Evolutionary conservation across 257 asterid species (phyloP), one percentile per base, ranked within the genome.

Genomic region (Gentiana straminea): DNA sequence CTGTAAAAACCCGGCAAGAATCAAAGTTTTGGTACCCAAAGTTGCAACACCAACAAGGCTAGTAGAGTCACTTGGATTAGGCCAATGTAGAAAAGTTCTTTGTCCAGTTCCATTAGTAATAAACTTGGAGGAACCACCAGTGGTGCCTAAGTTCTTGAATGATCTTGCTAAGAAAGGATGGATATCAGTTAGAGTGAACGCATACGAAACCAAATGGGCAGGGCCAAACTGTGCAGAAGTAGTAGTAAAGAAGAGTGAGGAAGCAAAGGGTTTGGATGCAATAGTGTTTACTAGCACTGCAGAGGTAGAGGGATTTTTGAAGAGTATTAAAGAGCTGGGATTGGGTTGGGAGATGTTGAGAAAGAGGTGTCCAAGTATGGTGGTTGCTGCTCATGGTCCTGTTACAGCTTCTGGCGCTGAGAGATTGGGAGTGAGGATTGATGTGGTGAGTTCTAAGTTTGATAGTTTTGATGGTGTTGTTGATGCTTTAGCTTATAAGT

Each of bases 371-470:
- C 97, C 95, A 41, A 51, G 70, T 58, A 75, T 82, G 84, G 69
- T 88, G 60, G 90, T 65, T 73, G 96, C 88, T 32, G 94, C 94
- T 39, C 95, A 87, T 47, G 95, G 96, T 2, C 96, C 93, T 1
- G 86, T 87, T n/a, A 84, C 93, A 50, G 96, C 94, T 58, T 78
- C 82, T 51, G 94, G 94, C 51, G 93, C 94, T 59, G 88, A 82
- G 77, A 70, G 62, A 37, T 61, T 87, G 74, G 96, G 94, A 48
- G 96, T 84, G 49, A 84, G 72, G 13, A 66, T 87, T 63, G 94
- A 87, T 67, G 83, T 84, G 70, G 92, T 84, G 67, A 71, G 94
- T 58, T 70, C 82, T 2, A 76, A 72, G 67, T 87, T 81, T 76
- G 78, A 74, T 64, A 82, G 93, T 52, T 87, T 84, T 75, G 68